phyloP scores from a whole-genome alignment of 2,329 filamentous ascomycete genomes.

The Nothopassalora personata region DNA sequence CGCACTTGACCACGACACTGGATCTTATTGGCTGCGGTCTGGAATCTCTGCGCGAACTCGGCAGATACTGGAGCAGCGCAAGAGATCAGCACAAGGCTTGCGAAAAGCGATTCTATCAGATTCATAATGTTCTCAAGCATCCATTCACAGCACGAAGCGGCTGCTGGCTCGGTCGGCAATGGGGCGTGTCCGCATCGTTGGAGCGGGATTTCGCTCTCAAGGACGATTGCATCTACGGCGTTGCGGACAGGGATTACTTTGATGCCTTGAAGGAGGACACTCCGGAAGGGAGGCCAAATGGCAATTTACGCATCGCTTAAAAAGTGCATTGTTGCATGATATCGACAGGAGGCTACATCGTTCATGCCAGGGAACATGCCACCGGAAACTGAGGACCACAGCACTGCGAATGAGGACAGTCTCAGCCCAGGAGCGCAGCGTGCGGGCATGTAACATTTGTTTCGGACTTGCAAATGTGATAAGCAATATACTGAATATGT shows the following conservation, averaged over 20 bases:
- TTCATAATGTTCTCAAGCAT: constrained; percentile 38
- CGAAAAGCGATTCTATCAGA: constrained; percentile 41
- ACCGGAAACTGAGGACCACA: constrained; percentile 7
- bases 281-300: constrained; percentile 5
- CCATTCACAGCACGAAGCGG: constrained; percentile 34
- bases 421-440: neutral
- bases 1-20: constrained; percentile 49
- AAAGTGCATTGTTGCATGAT: constrained; percentile 4
- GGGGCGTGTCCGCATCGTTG: constrained; percentile 31
- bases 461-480: neutral
- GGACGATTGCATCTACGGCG: constrained; percentile 34
- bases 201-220: constrained; percentile 27
- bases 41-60: constrained; percentile 52
- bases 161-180: constrained; percentile 31
- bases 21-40: constrained; percentile 51
- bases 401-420: constrained; percentile 10
- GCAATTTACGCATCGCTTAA: constrained; percentile 6
- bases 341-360: constrained; percentile 17
- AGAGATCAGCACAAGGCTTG: constrained; percentile 48
- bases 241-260: constrained; percentile 24
- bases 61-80: constrained; percentile 56
- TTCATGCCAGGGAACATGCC: neutral
- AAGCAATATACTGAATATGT: neutral
- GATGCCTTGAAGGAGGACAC: constrained; percentile 22
- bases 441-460: neutral